Base-by-base conservation (phyloP, 176 grass and related monocot species). In the Carex cristatella region DNA sequence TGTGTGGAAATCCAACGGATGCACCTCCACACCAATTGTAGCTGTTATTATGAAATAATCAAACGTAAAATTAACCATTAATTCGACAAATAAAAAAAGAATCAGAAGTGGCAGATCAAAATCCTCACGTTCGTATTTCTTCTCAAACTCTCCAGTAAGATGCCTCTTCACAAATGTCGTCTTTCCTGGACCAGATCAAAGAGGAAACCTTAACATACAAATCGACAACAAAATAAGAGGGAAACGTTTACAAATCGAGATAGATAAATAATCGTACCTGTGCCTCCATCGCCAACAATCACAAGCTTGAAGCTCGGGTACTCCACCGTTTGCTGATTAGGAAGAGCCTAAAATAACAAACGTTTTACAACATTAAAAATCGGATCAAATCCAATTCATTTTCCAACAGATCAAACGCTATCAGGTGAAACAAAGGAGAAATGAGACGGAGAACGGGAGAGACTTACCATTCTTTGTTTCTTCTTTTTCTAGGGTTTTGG, bases 241-340 rank as follows among this genome's bases (percentile, higher is more conserved):
- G 5, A 57, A 32, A 33, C 7, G 3, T 8, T 32, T 58, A 16
- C 53, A 79, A 75, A 58, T 4, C 1, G 6, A 33, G 10, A 74
- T 51, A 28, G 18, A 74, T 2, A 9, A 74, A 53, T 13, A 51
- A 13, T 58, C 51, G 30, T 2, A 67, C 80, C 80, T 48, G 80
- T 83, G 80, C 80, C 80, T 28, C 80, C 80, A 83, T 83, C 80
- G 59, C 80, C 80, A 19, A 83, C 80, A 42, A 83, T 83, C 2
- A 83, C 64, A 14, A 83, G 80, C 60, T 83, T 83, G 80, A 65
- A 83, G 80, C 61, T 83, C 11, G 85, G 85, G 31, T 86, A 86
- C 58, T 86, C 85, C 18, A 83, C 81, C 11, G 81, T 83, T 51
- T 88, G 82, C 73, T 88, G 82, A 40, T 81, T 81, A 33, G 73